Evolutionary conservation across 257 asterid species (phyloP).

Genomic region (Leonotis leonurus): DNA sequence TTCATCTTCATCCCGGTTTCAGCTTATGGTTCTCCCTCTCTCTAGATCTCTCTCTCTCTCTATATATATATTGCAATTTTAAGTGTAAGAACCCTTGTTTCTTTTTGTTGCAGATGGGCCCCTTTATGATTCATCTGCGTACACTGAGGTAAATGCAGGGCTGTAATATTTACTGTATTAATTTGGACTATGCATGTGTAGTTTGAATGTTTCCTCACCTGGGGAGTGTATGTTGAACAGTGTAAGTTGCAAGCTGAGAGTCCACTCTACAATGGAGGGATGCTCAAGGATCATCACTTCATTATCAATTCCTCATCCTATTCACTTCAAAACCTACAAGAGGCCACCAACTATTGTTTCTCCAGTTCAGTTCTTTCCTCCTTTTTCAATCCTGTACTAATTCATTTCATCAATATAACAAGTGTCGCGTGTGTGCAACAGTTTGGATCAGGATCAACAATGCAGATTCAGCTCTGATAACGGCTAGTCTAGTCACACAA

Average conservation of each 20-base stretch:
- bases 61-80: neutral
- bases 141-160: constrained; percentile 39
- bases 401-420: neutral
- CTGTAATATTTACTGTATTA: too few species aligned
- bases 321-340: constrained; percentile 30
- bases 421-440: too few species aligned
- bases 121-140: constrained; percentile 71
- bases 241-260: constrained; percentile 51
- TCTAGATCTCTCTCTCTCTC: constrained; percentile 24
- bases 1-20: constrained; percentile 17
- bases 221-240: constrained; percentile 23
- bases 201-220: neutral
- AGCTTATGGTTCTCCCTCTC: constrained; percentile 32
- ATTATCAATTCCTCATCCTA: constrained; percentile 20
- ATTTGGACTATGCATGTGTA: neutral
- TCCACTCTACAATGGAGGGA: constrained; percentile 67
- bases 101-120: constrained; percentile 63
- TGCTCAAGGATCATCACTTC: constrained; percentile 29
- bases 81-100: neutral
- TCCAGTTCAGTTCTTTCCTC: constrained; percentile 54
- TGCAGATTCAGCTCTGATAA: constrained; percentile 31
- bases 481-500: constrained; percentile 41
- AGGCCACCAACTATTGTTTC: constrained; percentile 41
- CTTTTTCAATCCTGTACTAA: neutral
- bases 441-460: constrained; percentile 56